Percentiles rank a stretch among this genome's conserved stretches.
These are phyloP conservation scores for Daldinia grandis DNA, from an alignment of 495 filamentous ascomycete genomes.

Conservation along the genomic window DNA sequence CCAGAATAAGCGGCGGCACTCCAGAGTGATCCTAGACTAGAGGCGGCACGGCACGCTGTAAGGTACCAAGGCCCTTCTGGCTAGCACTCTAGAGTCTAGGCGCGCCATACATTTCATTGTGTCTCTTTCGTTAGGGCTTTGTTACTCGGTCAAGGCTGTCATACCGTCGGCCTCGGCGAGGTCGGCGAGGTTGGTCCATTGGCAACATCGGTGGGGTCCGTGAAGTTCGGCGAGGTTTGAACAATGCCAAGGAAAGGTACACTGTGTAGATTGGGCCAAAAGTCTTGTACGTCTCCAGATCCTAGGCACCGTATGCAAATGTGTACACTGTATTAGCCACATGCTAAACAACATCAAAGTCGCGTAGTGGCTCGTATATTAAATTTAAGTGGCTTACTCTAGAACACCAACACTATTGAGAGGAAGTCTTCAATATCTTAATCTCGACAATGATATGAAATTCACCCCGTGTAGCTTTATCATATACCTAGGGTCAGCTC, in stretches of 20 bases:
- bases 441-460: background rate
- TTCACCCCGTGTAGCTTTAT: conserved; percentile 14
- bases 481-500: conserved; percentile 24
- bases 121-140: background rate
- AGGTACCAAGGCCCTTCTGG: too few species aligned
- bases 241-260: background rate
- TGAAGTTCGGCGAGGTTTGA: background rate
- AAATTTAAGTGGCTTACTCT: too few species aligned
- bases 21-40: background rate
- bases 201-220: background rate
- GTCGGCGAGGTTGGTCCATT: background rate
- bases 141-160: background rate
- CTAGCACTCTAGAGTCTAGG: too few species aligned
- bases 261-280: too few species aligned
- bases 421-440: background rate
- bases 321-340: too few species aligned
- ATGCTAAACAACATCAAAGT: too few species aligned
- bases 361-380: too few species aligned
- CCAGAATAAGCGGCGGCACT: background rate
- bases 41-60: background rate
- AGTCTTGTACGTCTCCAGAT: too few species aligned
- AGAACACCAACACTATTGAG: background rate
- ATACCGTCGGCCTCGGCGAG: background rate
- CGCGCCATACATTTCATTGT: too few species aligned
- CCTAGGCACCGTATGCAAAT: too few species aligned